Percentiles rank a stretch among this genome's conserved stretches.
Conservation (phyloP, 495 filamentous ascomycete genomes). For the Neurospora sublineolata region DNA sequence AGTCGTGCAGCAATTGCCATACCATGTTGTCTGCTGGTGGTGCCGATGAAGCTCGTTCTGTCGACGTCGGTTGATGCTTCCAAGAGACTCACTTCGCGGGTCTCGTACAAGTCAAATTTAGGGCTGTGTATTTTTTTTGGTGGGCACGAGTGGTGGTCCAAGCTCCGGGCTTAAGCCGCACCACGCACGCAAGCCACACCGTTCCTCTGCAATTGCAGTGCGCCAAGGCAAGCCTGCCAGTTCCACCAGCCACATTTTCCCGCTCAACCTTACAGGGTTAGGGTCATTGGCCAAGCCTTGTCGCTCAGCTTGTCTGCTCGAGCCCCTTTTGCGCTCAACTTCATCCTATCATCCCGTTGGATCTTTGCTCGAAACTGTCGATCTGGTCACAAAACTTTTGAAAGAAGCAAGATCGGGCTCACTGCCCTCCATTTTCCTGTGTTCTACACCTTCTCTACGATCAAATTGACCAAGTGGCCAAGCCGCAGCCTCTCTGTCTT, state of each 20-base stretch:
- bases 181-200: neutral
- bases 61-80: conserved; percentile 21
- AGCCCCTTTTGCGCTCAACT: neutral
- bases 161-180: conserved; percentile 14
- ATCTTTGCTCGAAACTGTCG: neutral
- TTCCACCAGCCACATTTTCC: neutral
- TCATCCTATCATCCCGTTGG: neutral
- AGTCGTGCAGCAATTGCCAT: conserved; percentile 10
- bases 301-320: neutral
- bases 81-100: conserved; percentile 15
- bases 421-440: neutral
- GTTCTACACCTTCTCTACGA: neutral
- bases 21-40: conserved; percentile 23
- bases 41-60: conserved; percentile 23
- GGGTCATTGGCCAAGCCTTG: neutral
- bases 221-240: neutral
- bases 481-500: neutral
- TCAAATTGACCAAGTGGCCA: neutral
- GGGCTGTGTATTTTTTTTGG: conserved; percentile 27
- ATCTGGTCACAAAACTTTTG: neutral
- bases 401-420: neutral
- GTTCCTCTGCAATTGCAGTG: neutral
- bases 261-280: neutral
- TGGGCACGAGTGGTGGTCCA: conserved; percentile 15
- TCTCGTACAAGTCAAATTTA: conserved; percentile 18